phyloP scores from a whole-genome alignment of 768 basidiomycete species.

The Auricularia sp. region DNA sequence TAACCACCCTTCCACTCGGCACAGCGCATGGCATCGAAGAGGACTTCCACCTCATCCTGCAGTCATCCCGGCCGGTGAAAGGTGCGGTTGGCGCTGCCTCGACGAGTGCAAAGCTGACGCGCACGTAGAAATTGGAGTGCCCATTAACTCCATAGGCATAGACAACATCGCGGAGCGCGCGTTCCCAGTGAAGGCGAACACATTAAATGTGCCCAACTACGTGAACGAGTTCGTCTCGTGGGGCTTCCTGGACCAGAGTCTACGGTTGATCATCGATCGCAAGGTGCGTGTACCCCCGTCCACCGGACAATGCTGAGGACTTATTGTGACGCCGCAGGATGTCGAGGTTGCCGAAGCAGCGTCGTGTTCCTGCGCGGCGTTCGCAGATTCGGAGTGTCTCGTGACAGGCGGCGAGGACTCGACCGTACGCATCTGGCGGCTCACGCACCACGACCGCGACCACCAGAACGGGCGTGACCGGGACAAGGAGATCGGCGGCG shows the following conservation, averaged over 20 bases:
- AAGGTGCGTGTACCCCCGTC: constrained; percentile 29
- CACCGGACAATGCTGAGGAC: no score
- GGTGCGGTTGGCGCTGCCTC: constrained; percentile 25
- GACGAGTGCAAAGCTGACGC: constrained; percentile 23
- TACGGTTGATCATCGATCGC: constrained; percentile 54
- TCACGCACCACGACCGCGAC: constrained; percentile 31
- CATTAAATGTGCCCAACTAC: constrained; percentile 45
- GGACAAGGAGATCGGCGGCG: constrained; percentile 18
- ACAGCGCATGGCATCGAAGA: constrained; percentile 72
- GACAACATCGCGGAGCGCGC: constrained; percentile 52
- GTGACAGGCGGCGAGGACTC: constrained; percentile 75
- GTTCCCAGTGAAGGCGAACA: constrained; percentile 50
- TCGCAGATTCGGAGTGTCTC: constrained; percentile 62
- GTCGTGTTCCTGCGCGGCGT: constrained; percentile 61
- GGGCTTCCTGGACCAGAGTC: constrained; percentile 31
- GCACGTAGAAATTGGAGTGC: constrained; percentile 30
- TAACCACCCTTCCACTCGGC: constrained; percentile 62
- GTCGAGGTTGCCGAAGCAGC: constrained; percentile 71
- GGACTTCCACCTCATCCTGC: constrained; percentile 59
- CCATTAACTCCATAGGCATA: constrained; percentile 41
- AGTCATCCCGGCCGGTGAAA: constrained; percentile 45
- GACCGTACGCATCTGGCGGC: constrained; percentile 75
- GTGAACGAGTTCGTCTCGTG: constrained; percentile 66
- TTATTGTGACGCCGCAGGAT: constrained; percentile 29
- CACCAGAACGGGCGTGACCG: constrained; percentile 13